Conservation (phyloP, 768 basidiomycete species). For the Lentinula lateritia region DNA sequence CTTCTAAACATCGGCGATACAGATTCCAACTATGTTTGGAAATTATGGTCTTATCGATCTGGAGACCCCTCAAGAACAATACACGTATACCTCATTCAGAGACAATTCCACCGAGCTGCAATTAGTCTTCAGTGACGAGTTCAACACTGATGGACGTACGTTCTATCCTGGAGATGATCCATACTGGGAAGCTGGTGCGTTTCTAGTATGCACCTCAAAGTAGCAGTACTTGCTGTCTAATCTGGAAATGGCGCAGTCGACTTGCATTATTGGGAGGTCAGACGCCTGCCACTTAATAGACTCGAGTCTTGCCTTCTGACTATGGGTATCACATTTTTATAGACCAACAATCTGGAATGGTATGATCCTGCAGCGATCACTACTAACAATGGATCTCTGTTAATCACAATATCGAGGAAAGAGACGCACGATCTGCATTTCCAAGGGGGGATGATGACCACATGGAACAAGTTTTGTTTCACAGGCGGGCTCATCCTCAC, state of each 20-base stretch:
- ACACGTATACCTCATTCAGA: conserved; percentile 45
- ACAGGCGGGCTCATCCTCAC: conserved; percentile 78
- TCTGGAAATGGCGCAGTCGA: conserved; percentile 30
- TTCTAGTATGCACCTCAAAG: neutral
- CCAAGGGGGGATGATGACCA: conserved; percentile 57
- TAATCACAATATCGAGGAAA: conserved; percentile 67
- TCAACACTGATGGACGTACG: conserved; percentile 70
- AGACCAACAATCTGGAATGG: conserved; percentile 82
- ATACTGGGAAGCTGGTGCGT: conserved; percentile 67
- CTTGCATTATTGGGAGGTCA: conserved; percentile 72
- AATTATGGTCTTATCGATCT: conserved; percentile 70
- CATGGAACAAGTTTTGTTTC: conserved; percentile 92
- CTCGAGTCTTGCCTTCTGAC: neutral
- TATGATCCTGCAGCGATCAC: conserved; percentile 78
- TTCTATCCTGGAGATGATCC: conserved; percentile 90
- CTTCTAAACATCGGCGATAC: neutral
- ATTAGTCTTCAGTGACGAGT: conserved; percentile 87
- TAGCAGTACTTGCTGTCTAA: neutral
- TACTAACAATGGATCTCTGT: conserved; percentile 68
- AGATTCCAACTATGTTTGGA: conserved; percentile 58
- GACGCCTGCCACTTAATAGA: neutral
- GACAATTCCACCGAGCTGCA: conserved; percentile 51
- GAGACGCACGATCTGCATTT: conserved; percentile 68
- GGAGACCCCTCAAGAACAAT: conserved; percentile 62
- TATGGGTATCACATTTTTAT: neutral